Conservation (phyloP, 768 basidiomycete genomes). For the Collybia sordida region DNA sequence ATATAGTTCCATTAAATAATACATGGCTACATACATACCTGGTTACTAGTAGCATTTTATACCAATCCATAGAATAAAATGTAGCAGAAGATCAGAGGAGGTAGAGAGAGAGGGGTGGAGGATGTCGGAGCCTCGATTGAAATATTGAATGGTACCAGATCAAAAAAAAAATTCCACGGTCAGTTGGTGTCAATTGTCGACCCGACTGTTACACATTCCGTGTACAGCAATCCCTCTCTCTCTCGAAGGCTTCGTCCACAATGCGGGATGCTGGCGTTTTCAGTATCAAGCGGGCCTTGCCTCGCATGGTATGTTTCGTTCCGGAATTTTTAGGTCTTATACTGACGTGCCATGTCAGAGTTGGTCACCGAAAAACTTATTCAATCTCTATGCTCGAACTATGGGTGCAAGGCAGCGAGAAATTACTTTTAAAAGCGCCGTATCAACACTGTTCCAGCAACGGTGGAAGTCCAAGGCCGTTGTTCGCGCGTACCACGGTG, state of each 20-base stretch:
- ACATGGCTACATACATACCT: too few species aligned
- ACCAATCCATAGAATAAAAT: too few species aligned
- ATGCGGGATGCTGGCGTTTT: constrained; percentile 42
- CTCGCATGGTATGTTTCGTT: constrained; percentile 67
- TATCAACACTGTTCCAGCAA: constrained; percentile 80
- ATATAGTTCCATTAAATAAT: too few species aligned
- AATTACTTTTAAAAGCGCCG: constrained; percentile 57
- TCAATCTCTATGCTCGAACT: constrained; percentile 85
- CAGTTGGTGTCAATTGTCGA: too few species aligned
- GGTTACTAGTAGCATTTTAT: too few species aligned
- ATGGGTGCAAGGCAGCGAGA: constrained; percentile 43
- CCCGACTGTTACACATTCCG: too few species aligned
- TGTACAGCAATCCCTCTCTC: too few species aligned
- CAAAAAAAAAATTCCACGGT: too few species aligned
- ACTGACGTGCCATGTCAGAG: constrained; percentile 47
- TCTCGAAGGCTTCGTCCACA: not conserved
- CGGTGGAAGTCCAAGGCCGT: constrained; percentile 87
- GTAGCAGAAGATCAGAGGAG: too few species aligned
- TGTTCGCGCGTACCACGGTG: constrained; percentile 92
- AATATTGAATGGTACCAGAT: too few species aligned
- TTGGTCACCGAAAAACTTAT: constrained; percentile 88
- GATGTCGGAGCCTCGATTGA: too few species aligned
- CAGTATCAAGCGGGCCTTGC: constrained; percentile 53
- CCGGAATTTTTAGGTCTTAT: not conserved
- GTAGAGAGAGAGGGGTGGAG: too few species aligned